Percentiles rank a stretch among this genome's conserved stretches.
phyloP scores from a whole-genome alignment of 768 basidiomycete genomes.

The Xerocomellus chrysenteron region DNA sequence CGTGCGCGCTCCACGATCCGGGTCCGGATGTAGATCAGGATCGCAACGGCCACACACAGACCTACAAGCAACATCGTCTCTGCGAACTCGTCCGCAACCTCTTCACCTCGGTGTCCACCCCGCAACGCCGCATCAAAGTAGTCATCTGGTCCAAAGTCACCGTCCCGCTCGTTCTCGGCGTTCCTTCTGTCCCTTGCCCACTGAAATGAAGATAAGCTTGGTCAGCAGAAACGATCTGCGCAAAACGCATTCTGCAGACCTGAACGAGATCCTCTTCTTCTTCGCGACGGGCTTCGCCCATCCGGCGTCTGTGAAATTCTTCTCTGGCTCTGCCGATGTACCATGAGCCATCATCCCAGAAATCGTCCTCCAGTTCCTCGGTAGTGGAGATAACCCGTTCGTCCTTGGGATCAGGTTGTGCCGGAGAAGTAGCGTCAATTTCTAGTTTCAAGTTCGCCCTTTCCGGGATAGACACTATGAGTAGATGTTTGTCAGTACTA shows the following conservation, averaged over 20 bases:
- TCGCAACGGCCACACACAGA: conserved; percentile 70
- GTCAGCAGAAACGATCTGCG: conserved; percentile 1
- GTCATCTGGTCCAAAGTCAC: conserved; percentile 79
- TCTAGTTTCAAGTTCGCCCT: conserved; percentile 21
- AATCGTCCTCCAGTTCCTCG: conserved; percentile 30
- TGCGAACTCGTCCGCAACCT: conserved; percentile 65
- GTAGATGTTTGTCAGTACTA: conserved; percentile 7
- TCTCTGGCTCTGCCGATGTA: conserved; percentile 82
- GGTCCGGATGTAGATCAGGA: conserved; percentile 76
- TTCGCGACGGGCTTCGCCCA: conserved; percentile 38
- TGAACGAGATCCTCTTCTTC: conserved; percentile 75
- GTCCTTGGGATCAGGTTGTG: conserved; percentile 1
- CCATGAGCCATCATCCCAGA: conserved; percentile 64
- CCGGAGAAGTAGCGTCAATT: conserved; percentile 21
- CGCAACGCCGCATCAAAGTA: conserved; percentile 72
- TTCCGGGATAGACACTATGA: conserved; percentile 26
- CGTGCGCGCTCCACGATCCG: conserved; percentile 73
- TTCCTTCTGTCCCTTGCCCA: conserved; percentile 78
- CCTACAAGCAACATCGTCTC: conserved; percentile 80
- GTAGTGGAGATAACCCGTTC: conserved; percentile 9
- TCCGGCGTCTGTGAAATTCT: conserved; percentile 63
- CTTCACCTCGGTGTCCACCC: conserved; percentile 59
- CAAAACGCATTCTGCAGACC: conserved; percentile 38
- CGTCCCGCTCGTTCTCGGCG: conserved; percentile 69
- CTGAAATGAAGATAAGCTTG: conserved; percentile 34